Evolutionary conservation across 106 monocot species (phyloP), one percentile per base, ranked within the genome.

Genomic region (Phalaenopsis aphrodite): DNA sequence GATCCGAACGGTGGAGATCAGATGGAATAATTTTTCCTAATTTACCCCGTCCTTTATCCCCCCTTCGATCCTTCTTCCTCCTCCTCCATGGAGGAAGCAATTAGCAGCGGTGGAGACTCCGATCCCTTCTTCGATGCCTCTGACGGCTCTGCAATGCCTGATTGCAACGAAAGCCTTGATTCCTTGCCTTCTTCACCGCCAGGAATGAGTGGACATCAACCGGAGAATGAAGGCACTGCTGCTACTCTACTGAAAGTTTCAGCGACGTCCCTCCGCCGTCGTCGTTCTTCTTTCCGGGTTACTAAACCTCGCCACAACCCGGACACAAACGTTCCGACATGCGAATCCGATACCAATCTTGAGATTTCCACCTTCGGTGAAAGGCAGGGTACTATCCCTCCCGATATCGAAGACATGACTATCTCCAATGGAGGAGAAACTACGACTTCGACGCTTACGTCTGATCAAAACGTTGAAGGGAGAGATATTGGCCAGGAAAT

Each of bases 401-500:
- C 4, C 76, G 18, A 19, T 15, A 3, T 56, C 2, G 55, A 41
- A 36, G 78, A 68, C 0, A 12, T 7, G 14, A 17, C 21, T 23
- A 41, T 36, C 41, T 18, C 55, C 8, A 79, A 23, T 47, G 5
- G 19, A 6, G 21, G 76, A 39, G 56, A 55, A 5, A 36, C 56
- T 57, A 77, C 81, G 36, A 71, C 43, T 9, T 76, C 76, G 38
- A 76, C 82, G 1, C 4, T 83, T 17, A 81, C 80, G 5, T 80
- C 73, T 7, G 81, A 79, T 45, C 76, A 55, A 36, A 43, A 78
- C 11, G 52, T 12, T 18, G 36, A 9, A 8, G 56, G 30, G 18
- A 77, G 57, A 61, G 76, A 79, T 43, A 19, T 23, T 38, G 5
- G 21, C 0, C 41, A 42, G 23, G 76, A 76, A 38, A 61, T 5